Percentiles rank a stretch among this genome's conserved stretches.
Conservation (phyloP, 352 stramenopile genomes). For the Phytophthora crassamura region DNA sequence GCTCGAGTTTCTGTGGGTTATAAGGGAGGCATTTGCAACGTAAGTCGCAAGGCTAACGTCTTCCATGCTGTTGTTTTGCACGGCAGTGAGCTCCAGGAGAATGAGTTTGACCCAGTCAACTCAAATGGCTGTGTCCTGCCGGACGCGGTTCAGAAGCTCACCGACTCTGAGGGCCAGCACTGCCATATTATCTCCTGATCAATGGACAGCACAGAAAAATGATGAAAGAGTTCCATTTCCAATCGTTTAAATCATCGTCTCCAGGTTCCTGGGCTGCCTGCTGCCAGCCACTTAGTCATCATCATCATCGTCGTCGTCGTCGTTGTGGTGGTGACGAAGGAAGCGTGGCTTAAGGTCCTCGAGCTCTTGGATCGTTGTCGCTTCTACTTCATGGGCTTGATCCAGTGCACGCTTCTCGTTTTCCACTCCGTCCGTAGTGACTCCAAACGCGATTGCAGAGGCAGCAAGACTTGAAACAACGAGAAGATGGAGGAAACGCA, state of each 20-base stretch:
- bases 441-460: background rate
- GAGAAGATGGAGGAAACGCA: conserved; percentile 12
- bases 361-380: background rate
- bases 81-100: conserved; percentile 55
- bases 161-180: conserved; percentile 42
- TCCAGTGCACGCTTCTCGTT: background rate
- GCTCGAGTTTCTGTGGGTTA: conserved; percentile 64
- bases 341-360: background rate
- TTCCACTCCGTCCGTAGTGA: background rate
- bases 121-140: conserved; percentile 45
- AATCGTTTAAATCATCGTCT: background rate
- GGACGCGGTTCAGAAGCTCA: conserved; percentile 50
- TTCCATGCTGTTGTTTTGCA: background rate
- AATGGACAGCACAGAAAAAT: background rate
- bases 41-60: background rate
- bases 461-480: background rate
- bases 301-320: conserved; percentile 15
- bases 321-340: conserved; percentile 12
- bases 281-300: conserved; percentile 1
- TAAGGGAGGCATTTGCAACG: too few relatives aligned
- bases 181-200: conserved; percentile 37
- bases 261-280: too few relatives aligned
- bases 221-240: conserved; percentile 1
- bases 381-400: too few relatives aligned
- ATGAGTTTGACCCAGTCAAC: conserved; percentile 52